Evolutionary conservation across 1,284 basidiomycete species (phyloP), one percentile per base, ranked within the genome.

Genomic region (Puccinia brachypodii): DNA sequence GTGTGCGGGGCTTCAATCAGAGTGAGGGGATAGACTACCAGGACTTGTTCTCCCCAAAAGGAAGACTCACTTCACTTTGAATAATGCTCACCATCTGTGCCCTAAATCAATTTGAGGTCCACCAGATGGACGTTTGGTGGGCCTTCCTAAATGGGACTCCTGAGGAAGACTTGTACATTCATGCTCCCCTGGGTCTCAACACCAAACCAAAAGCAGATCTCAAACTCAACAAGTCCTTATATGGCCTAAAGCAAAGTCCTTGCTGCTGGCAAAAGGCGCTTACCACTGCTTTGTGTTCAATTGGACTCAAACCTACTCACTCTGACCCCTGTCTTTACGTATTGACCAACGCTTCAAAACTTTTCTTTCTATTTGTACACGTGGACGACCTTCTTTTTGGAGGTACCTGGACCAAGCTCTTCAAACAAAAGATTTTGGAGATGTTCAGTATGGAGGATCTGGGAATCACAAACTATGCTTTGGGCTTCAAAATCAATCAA

Each of bases 391-490:
- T 71, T 16, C 22, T 71, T 6, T 40, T 71, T n/a, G 13, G 36
- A 7, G 38, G 68, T 16, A 7, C 33, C 6, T 38, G 42, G 33
- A 11, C 19, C 13, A 16, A 40, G 42, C 9, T 16, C 14, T 71
- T 71, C 68, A 71, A 71, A 71, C 3, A 7, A 3, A 71, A 71
- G n/a, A 71, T 71, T 25, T 40, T 40, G 8, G 8, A 36, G 4
- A 40, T 8, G 22, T 71, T 71, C 42, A 36, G 42, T 11, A 71
- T 71, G 68, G 68, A 44, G 42, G 68, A 71, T n/a, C 33, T 71
- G 6, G 68, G 68, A 42, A 42, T 22, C 3, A 16, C 42, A 9
- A 11, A 14, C 6, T 71, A 47, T 16, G 68, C 42, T 4, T 25
- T 71, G 3, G 68, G 68, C 6, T 40, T 44, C 25, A 7, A 36